Base-by-base conservation (phyloP, 176 grass and related monocot species). In the Aegilops longissima region DNA sequence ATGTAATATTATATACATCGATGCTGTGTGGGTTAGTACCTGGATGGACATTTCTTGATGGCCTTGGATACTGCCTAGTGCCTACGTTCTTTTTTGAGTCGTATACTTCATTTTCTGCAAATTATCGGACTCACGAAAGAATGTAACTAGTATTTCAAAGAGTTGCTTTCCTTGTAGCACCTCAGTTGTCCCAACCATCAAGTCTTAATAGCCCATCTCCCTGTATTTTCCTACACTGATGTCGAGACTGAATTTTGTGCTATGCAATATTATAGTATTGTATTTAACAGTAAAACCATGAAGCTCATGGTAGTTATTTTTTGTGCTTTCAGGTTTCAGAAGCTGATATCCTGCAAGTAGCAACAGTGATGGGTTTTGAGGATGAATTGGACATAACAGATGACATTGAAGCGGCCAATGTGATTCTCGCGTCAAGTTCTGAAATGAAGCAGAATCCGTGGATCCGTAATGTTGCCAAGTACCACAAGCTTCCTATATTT, bases 361-460 rank as follows among this genome's bases (percentile, higher is more conserved):
- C 97, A 79, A 94, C 87, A 47, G 90, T 94, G 70, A 94, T 98
- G 97, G 97, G 97, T 21, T 94, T 91, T 35, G 94, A 96, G 81
- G 81, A 91, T 79, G 93, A 94, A 64, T 87, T 98, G 68, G 90
- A 92, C 73, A 90, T 94, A 80, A 98, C 92, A 82, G 94, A 93
- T 87, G 97, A 96, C 87, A 99, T 96, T 69, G 92, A 87, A 69
- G 88, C 66, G 23, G 94, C 97, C 13, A 77, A 94, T 83, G 94
- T 92, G 64, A 93, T 99, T 91, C 89, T 99, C 75, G 97, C 94
- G 80, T 94, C 93, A 83, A 93, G 87, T 79, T 87, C 85, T 67
- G 97, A 96, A 89, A 91, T 99, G 92, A 94, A 96, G 83, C 89
- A 91, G 62, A 94, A 93, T 86, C 92, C 90, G 42, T 99, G 93